phyloP scores from a whole-genome alignment of 306 rosid species.

The Sicyos baderoa region DNA sequence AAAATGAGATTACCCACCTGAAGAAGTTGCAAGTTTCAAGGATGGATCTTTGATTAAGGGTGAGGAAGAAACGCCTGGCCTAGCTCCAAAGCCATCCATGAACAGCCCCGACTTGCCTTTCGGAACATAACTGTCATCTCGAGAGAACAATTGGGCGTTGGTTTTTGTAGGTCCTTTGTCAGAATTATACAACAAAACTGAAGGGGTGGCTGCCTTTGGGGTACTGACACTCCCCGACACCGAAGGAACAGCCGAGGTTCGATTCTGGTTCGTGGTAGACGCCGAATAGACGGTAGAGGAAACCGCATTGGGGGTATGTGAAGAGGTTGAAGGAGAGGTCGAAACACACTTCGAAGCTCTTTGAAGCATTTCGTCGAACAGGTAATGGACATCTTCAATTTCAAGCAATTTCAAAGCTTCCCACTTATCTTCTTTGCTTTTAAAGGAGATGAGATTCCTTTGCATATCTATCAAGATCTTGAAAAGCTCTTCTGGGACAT shows the following conservation, averaged over 20 bases:
- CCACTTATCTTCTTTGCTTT: conserved; percentile 53
- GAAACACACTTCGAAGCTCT: conserved; percentile 71
- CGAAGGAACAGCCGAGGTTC: conserved; percentile 27
- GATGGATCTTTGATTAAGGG: conserved; percentile 55
- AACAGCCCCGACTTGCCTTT: conserved; percentile 40
- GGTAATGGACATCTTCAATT: conserved; percentile 49
- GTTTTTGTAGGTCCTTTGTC: conserved; percentile 30
- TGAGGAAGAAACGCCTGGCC: conserved; percentile 35
- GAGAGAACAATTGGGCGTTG: conserved; percentile 32
- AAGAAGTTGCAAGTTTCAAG: conserved; percentile 30
- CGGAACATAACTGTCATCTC: conserved; percentile 66
- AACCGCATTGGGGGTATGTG: conserved; percentile 13
- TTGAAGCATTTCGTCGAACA: conserved; percentile 70
- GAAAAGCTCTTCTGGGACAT: conserved; percentile 69
- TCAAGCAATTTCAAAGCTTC: conserved; percentile 65
- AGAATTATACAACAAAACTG: conserved; percentile 25
- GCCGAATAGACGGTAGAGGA: conserved; percentile 23
- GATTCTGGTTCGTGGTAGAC: conserved; percentile 7
- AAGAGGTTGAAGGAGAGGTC: conserved; percentile 21
- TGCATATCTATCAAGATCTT: conserved; percentile 65
- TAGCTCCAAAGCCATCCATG: conserved; percentile 43
- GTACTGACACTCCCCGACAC: conserved; percentile 25
- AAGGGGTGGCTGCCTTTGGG: conserved; percentile 20
- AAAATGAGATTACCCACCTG: conserved; percentile 33
- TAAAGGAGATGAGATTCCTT: conserved; percentile 39